Percentiles rank a stretch among this genome's conserved stretches.
These are phyloP conservation scores for Mortierella sp. DNA, from an alignment of 371 early-diverging fungal genomes.

Conservation along the genomic window DNA sequence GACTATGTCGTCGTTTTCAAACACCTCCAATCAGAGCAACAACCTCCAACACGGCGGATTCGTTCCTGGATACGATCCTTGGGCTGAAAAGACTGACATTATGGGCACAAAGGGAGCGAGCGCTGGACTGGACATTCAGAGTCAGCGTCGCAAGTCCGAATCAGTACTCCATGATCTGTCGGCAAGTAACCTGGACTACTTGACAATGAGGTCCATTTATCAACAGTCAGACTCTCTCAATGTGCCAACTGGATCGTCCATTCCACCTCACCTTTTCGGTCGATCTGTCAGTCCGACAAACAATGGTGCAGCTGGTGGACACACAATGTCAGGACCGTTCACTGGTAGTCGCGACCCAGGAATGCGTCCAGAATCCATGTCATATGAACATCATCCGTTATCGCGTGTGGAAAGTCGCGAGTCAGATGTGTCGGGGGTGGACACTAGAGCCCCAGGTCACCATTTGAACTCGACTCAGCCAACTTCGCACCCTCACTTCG, in stretches of 20 bases:
- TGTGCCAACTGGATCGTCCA: not conserved
- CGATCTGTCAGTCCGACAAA: conserved; percentile 7
- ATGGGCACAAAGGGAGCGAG: not conserved
- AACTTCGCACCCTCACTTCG: conserved; percentile 13
- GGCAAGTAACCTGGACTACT: not conserved
- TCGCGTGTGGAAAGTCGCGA: conserved; percentile 8
- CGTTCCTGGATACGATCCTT: conserved; percentile 34
- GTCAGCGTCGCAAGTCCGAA: conserved; percentile 37
- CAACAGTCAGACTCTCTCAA: conserved; percentile 1
- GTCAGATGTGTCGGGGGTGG: not conserved
- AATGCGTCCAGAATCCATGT: not conserved
- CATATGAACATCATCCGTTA: conserved; percentile 11
- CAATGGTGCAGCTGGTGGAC: not conserved
- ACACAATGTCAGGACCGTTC: not conserved
- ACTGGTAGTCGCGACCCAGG: not conserved
- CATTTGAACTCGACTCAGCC: conserved; percentile 1
- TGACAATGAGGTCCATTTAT: conserved; percentile 8
- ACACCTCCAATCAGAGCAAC: not conserved
- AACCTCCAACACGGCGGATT: conserved; percentile 25
- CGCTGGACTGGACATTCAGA: not conserved
- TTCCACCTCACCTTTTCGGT: not conserved
- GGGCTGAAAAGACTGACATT: conserved; percentile 12
- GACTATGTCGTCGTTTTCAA: conserved; percentile 13
- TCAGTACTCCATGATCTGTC: conserved; percentile 28
- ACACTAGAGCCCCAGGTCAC: not conserved